Evolutionary conservation across 495 filamentous ascomycete species (phyloP).

Genomic region (Jackrogersella minutella): DNA sequence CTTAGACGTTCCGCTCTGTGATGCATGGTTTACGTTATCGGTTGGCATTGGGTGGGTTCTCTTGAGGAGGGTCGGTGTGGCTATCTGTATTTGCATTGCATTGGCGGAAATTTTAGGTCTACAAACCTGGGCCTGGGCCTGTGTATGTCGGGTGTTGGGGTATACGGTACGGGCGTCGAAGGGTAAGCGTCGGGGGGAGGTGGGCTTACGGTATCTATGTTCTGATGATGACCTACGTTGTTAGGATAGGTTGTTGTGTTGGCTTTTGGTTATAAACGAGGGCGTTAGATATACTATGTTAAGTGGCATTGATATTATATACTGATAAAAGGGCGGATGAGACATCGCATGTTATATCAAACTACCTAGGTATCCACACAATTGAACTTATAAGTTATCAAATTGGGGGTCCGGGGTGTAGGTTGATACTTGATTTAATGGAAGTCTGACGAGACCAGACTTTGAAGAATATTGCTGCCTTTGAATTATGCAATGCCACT

Average conservation of each 20-base stretch:
- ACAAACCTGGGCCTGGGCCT: neutral
- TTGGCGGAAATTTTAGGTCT: slow-evolving; percentile 17
- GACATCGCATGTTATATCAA: neutral
- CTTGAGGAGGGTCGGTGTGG: slow-evolving; percentile 10
- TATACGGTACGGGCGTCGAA: neutral
- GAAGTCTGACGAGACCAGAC: too few relatives aligned
- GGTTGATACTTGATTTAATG: too few relatives aligned
- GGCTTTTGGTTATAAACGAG: neutral
- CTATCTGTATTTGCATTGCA: slow-evolving; percentile 30
- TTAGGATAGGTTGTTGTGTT: neutral
- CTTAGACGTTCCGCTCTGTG: neutral
- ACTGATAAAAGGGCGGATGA: neutral
- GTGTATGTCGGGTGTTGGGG: slow-evolving; percentile 9
- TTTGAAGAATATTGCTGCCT: too few relatives aligned
- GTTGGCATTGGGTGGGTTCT: neutral
- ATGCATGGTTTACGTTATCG: neutral
- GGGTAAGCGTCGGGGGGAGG: neutral
- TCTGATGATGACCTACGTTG: neutral
- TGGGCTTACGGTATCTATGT: neutral
- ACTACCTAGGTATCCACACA: neutral
- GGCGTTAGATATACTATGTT: slow-evolving; percentile 4
- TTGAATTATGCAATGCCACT: too few relatives aligned
- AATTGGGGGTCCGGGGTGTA: neutral
- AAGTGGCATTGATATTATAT: neutral
- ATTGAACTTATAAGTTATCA: neutral